A percentile compares a stretch with the other conserved stretches of the same genome.
These are phyloP conservation scores for Benincasa hispida DNA, from an alignment of 306 rosid species.

Conservation along the genomic window DNA sequence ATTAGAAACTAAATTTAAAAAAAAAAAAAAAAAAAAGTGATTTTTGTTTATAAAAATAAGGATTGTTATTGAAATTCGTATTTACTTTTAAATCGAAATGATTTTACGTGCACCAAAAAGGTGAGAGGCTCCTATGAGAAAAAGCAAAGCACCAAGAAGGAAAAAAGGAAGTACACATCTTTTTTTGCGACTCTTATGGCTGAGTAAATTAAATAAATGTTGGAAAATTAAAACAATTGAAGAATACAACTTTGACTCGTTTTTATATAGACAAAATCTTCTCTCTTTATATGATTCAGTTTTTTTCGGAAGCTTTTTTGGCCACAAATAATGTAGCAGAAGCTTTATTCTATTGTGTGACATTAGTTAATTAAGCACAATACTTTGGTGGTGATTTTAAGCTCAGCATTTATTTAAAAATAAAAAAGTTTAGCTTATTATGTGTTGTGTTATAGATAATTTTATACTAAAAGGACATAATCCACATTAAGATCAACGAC, in stretches of 20 bases:
- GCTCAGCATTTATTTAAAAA: too few relatives aligned
- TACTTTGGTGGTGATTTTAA: not conserved
- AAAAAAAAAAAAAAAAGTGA: too few relatives aligned
- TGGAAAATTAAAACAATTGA: not conserved
- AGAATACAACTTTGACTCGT: not conserved
- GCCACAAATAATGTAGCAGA: not conserved
- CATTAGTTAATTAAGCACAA: not conserved
- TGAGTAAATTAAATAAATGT: not conserved
- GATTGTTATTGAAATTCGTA: not conserved
- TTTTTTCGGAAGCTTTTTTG: not conserved
- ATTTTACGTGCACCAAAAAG: not conserved
- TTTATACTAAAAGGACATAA: too few relatives aligned
- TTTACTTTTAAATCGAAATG: not conserved
- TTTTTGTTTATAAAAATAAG: too few relatives aligned
- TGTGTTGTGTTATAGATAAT: too few relatives aligned
- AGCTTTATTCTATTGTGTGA: not conserved
- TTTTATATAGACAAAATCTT: not conserved
- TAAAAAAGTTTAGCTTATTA: too few relatives aligned
- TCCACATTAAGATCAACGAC: too few relatives aligned
- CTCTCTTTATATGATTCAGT: not conserved
- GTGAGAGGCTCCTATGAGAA: conserved; percentile 1
- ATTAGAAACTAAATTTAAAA: too few relatives aligned
- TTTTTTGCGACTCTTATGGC: not conserved
- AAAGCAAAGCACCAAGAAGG: not conserved
- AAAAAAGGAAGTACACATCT: not conserved